Conservation (phyloP, 2,329 filamentous ascomycete species). For the Rosellinia necatrix region DNA sequence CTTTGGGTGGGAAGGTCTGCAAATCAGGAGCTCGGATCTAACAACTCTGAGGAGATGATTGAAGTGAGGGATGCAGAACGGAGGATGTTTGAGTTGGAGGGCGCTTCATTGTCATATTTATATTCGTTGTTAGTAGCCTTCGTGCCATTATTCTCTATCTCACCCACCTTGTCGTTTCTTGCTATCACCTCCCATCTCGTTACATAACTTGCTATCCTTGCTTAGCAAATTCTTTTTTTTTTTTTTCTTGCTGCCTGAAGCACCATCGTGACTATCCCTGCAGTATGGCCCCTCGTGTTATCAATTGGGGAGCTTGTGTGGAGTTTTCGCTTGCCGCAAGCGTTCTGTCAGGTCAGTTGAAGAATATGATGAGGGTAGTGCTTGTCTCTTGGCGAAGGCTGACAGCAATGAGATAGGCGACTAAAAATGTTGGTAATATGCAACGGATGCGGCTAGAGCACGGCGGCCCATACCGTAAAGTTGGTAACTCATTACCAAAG, state of each 20-base stretch:
- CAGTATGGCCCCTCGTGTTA: not conserved
- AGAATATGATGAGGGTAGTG: not conserved
- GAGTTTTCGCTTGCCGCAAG: too few relatives aligned
- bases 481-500: conserved; percentile 13
- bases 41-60: too few relatives aligned
- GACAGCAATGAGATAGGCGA: too few relatives aligned
- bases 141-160: not conserved
- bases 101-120: conserved; percentile 13
- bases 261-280: not conserved
- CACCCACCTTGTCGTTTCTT: not conserved
- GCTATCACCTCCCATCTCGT: not conserved
- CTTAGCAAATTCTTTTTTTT: not conserved
- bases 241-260: too few relatives aligned
- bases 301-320: too few relatives aligned
- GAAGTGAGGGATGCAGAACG: not conserved
- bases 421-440: conserved; percentile 5
- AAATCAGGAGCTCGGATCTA: too few relatives aligned
- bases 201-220: conserved; percentile 5
- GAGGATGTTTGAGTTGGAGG: not conserved
- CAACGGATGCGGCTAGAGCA: not conserved
- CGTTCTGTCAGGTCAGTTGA: not conserved
- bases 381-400: too few relatives aligned
- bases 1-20: not conserved
- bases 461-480: not conserved
- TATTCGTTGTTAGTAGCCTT: not conserved